Base-by-base conservation (phyloP, 1,139 yeast genomes). In the Taphrina wiesneri region DNA sequence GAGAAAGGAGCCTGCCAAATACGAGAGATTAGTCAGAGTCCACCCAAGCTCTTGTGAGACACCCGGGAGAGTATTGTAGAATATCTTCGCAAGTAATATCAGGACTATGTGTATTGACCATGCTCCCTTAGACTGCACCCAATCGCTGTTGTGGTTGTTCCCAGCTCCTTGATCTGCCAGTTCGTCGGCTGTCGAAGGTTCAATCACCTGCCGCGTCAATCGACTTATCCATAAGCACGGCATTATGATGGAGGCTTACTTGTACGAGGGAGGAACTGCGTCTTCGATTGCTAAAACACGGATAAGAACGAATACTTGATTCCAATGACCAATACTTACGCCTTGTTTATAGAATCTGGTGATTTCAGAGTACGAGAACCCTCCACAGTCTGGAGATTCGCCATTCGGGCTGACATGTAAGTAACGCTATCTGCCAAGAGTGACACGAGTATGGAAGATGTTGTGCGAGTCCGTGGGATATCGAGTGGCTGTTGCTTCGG, bases 41-140 rank as follows among this genome's bases (percentile, higher is more conserved):
- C 99, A 93, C 70, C 89, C 85, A 82, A 93, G 83, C 75, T 92
- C 96, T 70, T 85, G 87, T 68, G 87, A 86, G 41, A 89, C 85
- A 25, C 87, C 85, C 0, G 90, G 90, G 39, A 92, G 79, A 69
- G 90, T 81, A 75, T 90, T 91, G 77, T 84, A 92, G 71, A 90
- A 83, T 46, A 89, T 75, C 75, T 90, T 89, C 68, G 92, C 79
- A 64, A 90, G 79, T 51, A 85, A 75, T 67, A 93, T 90, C 60
- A 93, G 82, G 36, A 92, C 96, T 67, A 92, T 81, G 77, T 93
- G 99, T 67, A 93, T 87, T 34, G 87, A 80, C 99, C 99, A 93
- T 0, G 98, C 98, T 39, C 82, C 96, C 73, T 93, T 91, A 73
- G 86, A 88, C 75, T 91, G 90, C 49, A 93, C 97, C 99, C 99